Percentiles rank a stretch among this genome's conserved stretches.
These are phyloP conservation scores for Hexamita inflata DNA, from an alignment of 208 protist species.

Conservation along the genomic window DNA sequence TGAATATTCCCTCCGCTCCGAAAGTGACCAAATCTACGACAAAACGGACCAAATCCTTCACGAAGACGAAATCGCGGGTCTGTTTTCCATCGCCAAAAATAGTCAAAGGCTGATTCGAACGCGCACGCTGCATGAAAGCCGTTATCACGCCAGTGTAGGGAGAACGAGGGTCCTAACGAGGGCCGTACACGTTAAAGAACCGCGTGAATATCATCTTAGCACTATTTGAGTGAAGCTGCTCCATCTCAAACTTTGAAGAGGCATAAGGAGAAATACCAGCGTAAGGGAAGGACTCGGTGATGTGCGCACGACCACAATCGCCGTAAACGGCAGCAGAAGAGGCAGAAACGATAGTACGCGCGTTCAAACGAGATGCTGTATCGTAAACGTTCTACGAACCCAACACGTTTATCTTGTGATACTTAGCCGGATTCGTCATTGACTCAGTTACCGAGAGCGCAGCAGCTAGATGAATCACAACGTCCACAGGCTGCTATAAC, in stretches of 20 bases:
- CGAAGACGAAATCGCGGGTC: slow-evolving; percentile 43
- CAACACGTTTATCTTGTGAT: slow-evolving; percentile 30
- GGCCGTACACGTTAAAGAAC: slow-evolving; percentile 48
- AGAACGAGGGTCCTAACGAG: slow-evolving; percentile 38
- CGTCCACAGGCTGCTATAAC: not conserved
- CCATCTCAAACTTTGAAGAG: slow-evolving; percentile 35
- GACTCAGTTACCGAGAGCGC: slow-evolving; percentile 40
- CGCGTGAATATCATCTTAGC: not conserved
- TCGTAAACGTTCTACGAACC: slow-evolving; percentile 32
- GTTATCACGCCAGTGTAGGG: slow-evolving; percentile 42
- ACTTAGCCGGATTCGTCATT: slow-evolving; percentile 34
- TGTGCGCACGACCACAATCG: not conserved
- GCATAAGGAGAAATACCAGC: slow-evolving; percentile 41
- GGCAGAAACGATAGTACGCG: slow-evolving; percentile 22
- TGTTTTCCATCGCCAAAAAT: slow-evolving; percentile 46
- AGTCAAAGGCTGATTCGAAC: not conserved
- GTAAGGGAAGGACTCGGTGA: slow-evolving; percentile 18
- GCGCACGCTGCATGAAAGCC: slow-evolving; percentile 32
- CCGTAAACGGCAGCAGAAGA: slow-evolving; percentile 39
- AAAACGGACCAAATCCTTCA: slow-evolving; percentile 37
- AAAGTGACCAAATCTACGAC: too few relatives aligned
- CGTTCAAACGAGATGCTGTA: not conserved
- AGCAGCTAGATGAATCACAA: slow-evolving; percentile 39
- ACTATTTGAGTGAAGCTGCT: not conserved
- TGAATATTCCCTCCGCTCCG: too few relatives aligned